These are phyloP conservation scores for Hymenoscyphus fructigenus DNA, from an alignment of 2,329 filamentous ascomycete species.

Conservation along the genomic window DNA sequence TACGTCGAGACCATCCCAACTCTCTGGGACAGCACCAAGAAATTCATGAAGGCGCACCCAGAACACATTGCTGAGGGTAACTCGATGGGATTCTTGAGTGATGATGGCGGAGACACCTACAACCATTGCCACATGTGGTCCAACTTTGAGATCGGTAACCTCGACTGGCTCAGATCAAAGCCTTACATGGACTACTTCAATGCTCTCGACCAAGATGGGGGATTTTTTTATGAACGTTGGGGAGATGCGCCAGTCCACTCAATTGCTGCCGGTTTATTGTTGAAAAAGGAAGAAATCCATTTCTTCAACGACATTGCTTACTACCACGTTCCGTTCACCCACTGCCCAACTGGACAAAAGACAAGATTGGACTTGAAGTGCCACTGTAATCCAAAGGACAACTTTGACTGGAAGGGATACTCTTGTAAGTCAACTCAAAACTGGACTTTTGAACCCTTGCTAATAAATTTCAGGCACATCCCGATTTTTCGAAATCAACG, in stretches of 20 bases:
- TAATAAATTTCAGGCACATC: slow-evolving; percentile 64
- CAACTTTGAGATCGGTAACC: slow-evolving; percentile 95
- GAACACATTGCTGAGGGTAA: slow-evolving; percentile 84
- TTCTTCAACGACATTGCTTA: slow-evolving; percentile 99
- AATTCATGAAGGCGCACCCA: slow-evolving; percentile 87
- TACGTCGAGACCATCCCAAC: slow-evolving; percentile 93
- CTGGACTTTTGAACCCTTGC: slow-evolving; percentile 12
- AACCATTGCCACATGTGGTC: slow-evolving; percentile 99
- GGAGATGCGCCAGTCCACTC: slow-evolving; percentile 97
- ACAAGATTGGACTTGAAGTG: slow-evolving; percentile 81
- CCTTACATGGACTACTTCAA: slow-evolving; percentile 91
- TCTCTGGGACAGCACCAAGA: slow-evolving; percentile 92
- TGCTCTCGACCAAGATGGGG: slow-evolving; percentile 81
- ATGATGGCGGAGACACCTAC: slow-evolving; percentile 87
- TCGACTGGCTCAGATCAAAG: slow-evolving; percentile 89
- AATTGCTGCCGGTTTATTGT: slow-evolving; percentile 84
- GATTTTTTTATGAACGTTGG: slow-evolving; percentile 99
- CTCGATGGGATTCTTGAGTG: slow-evolving; percentile 86
- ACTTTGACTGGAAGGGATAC: slow-evolving; percentile 99
- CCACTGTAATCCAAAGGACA: slow-evolving; percentile 91
- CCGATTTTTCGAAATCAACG: slow-evolving; percentile 81
- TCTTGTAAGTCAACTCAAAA: slow-evolving; percentile 68
- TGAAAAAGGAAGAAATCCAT: slow-evolving; percentile 92
- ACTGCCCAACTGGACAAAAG: slow-evolving; percentile 91
- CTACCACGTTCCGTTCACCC: slow-evolving; percentile 96